These are phyloP conservation scores for Pseudogymnoascus sp. DNA, from an alignment of 2,329 filamentous ascomycete genomes.

Conservation along the genomic window DNA sequence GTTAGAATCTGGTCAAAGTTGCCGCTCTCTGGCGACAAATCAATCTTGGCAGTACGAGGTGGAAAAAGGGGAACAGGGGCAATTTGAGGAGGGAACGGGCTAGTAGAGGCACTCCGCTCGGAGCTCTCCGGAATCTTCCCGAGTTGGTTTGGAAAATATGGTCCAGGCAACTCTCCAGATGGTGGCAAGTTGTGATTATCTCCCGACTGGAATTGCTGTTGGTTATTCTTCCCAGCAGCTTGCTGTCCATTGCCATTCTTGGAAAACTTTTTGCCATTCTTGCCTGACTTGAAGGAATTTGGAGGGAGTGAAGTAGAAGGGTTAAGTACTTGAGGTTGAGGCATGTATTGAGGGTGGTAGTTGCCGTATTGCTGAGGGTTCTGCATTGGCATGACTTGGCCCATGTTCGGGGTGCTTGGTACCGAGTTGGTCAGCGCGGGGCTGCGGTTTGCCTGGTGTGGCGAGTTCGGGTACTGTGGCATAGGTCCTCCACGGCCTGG, in stretches of 20 bases:
- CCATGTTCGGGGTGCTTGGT: conserved; percentile 63
- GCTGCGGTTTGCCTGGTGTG: conserved; percentile 55
- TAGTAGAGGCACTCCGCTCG: conserved; percentile 13
- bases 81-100: conserved; percentile 10
- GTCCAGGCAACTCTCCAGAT: not conserved
- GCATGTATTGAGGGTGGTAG: conserved; percentile 30
- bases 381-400: conserved; percentile 57
- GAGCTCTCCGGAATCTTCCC: conserved; percentile 11
- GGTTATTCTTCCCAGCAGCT: conserved; percentile 7
- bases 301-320: conserved; percentile 30
- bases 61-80: conserved; percentile 17
- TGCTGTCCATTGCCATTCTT: conserved; percentile 5
- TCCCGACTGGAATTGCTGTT: not conserved
- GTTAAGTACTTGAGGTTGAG: conserved; percentile 43
- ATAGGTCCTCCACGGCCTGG: conserved; percentile 39
- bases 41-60: conserved; percentile 32
- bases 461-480: conserved; percentile 53
- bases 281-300: conserved; percentile 14
- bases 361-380: conserved; percentile 39
- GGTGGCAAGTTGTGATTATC: not conserved
- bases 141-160: not conserved
- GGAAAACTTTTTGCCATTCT: not conserved
- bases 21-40: conserved; percentile 61
- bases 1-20: conserved; percentile 53
- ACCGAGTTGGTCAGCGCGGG: conserved; percentile 57